These are phyloP conservation scores for Naganishia vaughanmartiniae DNA, from an alignment of 768 basidiomycete genomes.

Conservation along the genomic window DNA sequence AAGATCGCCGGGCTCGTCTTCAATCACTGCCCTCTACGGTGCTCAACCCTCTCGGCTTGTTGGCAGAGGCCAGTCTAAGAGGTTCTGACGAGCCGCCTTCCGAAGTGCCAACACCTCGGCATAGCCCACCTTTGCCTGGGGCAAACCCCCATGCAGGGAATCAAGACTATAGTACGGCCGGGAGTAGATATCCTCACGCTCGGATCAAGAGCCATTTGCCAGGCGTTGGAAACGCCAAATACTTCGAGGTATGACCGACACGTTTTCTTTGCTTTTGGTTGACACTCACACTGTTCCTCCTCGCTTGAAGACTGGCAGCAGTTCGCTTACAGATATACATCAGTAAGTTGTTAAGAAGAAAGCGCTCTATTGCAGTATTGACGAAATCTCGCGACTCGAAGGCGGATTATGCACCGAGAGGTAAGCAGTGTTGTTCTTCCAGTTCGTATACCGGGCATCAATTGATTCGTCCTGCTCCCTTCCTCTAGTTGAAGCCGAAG, in stretches of 20 bases:
- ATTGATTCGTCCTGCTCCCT: no score
- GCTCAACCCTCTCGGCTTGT: slow-evolving; percentile 83
- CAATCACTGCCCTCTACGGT: slow-evolving; percentile 89
- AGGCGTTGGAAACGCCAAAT: slow-evolving; percentile 56
- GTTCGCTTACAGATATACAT: slow-evolving; percentile 11
- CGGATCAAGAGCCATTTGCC: slow-evolving; percentile 49
- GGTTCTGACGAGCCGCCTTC: slow-evolving; percentile 27
- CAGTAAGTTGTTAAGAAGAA: not conserved
- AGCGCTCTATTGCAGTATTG: not conserved
- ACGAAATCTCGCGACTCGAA: not conserved
- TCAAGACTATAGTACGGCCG: not conserved
- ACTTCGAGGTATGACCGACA: slow-evolving; percentile 83
- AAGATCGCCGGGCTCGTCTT: slow-evolving; percentile 59
- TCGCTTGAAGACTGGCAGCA: slow-evolving; percentile 6
- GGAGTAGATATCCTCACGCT: not conserved
- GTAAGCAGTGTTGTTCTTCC: slow-evolving; percentile 4
- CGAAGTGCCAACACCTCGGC: slow-evolving; percentile 36
- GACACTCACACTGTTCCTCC: slow-evolving; percentile 66
- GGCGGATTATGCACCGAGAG: slow-evolving; percentile 73
- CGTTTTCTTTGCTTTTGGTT: slow-evolving; percentile 89
- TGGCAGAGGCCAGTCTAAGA: slow-evolving; percentile 74
- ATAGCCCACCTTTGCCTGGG: not conserved
- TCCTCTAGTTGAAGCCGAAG: slow-evolving; percentile 77
- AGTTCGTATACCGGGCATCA: not conserved
- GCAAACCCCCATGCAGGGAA: not conserved